These are phyloP conservation scores for Wallacemonas sp. DNA, from an alignment of 208 protist species.

Conservation along the genomic window DNA sequence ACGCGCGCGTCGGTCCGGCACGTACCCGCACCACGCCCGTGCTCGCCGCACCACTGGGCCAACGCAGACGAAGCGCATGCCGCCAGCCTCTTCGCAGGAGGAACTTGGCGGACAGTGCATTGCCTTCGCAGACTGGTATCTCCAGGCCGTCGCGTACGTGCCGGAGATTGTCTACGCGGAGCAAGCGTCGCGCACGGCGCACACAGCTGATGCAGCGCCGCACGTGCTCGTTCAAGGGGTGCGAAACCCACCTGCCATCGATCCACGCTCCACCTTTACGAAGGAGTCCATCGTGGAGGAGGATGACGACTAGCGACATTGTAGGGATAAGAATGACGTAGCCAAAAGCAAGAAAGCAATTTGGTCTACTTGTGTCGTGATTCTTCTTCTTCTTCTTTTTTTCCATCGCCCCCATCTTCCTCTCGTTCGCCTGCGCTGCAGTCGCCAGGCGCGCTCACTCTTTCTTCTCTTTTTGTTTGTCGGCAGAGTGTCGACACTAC, in stretches of 20 bases:
- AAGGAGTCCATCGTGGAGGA: slow-evolving; percentile 90
- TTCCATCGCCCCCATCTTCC: too few species aligned
- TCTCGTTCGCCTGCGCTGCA: too few species aligned
- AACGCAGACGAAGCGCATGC: not conserved
- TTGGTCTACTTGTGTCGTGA: too few species aligned
- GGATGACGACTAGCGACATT: slow-evolving; percentile 88
- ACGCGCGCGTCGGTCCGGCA: slow-evolving; percentile 4
- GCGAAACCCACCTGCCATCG: slow-evolving; percentile 75
- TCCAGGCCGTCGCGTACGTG: slow-evolving; percentile 28
- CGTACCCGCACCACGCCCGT: not conserved
- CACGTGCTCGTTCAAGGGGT: slow-evolving; percentile 68
- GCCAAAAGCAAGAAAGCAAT: not conserved
- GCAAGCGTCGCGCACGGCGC: not conserved
- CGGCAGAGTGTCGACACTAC: not conserved
- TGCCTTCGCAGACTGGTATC: slow-evolving; percentile 60
- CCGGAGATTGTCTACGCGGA: not conserved
- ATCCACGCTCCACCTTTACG: slow-evolving; percentile 80
- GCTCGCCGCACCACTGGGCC: too few species aligned
- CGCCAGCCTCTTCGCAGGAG: not conserved
- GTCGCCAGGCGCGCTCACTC: too few species aligned
- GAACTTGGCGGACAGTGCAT: slow-evolving; percentile 9
- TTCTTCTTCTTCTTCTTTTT: too few species aligned
- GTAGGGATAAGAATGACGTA: too few species aligned
- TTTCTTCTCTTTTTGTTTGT: not conserved
- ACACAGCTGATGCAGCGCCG: slow-evolving; percentile 34